Evolutionary conservation across 257 asterid genomes (phyloP).

Genomic region (Cordia subcordata): DNA sequence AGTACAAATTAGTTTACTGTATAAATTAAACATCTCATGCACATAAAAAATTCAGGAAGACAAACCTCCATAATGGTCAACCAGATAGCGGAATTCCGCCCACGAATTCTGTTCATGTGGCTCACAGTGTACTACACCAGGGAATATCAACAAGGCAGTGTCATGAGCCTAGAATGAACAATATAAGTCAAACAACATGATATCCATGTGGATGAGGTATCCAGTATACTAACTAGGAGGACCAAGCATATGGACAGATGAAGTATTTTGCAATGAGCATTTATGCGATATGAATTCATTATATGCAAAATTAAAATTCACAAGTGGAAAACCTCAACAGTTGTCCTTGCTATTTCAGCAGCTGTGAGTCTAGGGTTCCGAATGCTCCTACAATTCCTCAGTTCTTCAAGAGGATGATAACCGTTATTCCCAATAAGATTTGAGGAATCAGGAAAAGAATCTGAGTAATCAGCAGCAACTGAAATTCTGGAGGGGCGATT

Average conservation of each 20-base stretch:
- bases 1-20: constrained; percentile 3
- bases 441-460: constrained; percentile 68
- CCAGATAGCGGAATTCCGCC: constrained; percentile 62
- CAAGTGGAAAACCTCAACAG: constrained; percentile 53
- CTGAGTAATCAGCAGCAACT: constrained; percentile 86
- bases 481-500: constrained; percentile 44
- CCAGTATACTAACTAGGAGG: constrained; percentile 1
- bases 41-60: constrained; percentile 6
- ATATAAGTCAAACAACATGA: constrained; percentile 14
- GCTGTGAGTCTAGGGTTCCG: constrained; percentile 51
- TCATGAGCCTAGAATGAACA: constrained; percentile 46
- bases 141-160: constrained; percentile 56
- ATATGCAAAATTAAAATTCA: constrained; percentile 1
- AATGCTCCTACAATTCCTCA: constrained; percentile 40
- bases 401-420: constrained; percentile 82
- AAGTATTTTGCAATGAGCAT: not conserved
- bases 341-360: constrained; percentile 75
- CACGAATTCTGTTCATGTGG: constrained; percentile 72
- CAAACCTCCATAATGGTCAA: constrained; percentile 77
- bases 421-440: constrained; percentile 37
- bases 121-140: constrained; percentile 59
- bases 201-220: constrained; percentile 1
- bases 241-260: not conserved
- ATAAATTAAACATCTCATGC: not conserved
- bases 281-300: not conserved